Conservation (phyloP, 306 rosid genomes). For the Cyamopsis tetragonoloba region DNA sequence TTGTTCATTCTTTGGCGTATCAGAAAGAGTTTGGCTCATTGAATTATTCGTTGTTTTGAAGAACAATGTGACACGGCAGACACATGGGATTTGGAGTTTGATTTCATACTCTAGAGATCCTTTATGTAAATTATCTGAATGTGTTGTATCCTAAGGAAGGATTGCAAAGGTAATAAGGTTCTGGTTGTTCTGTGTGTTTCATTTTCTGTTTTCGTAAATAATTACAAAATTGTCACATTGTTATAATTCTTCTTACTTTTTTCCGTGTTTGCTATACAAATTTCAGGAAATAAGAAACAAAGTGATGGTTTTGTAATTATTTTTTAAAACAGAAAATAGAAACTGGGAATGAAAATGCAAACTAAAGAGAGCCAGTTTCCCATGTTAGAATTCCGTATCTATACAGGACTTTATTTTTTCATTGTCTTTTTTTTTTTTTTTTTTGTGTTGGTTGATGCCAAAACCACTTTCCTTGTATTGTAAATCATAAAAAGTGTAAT, state of each 20-base stretch:
- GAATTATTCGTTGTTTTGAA: conserved; percentile 34
- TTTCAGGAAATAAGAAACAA: no score
- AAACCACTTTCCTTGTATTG: conserved; percentile 27
- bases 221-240: no score
- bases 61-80: conserved; percentile 29
- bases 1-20: conserved; percentile 12
- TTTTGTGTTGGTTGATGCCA: no score
- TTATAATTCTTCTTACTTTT: no score
- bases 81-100: conserved; percentile 38
- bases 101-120: conserved; percentile 35
- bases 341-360: no score
- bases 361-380: no score
- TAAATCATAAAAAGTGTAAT: conserved; percentile 19
- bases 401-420: conserved; percentile 17
- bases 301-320: no score
- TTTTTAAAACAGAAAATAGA: no score
- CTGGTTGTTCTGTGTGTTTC: no score
- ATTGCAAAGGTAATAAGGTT: conserved; percentile 19
- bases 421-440: no score
- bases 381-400: conserved; percentile 18
- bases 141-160: conserved; percentile 24
- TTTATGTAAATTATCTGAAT: conserved; percentile 41
- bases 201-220: no score
- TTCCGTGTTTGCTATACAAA: no score
- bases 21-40: conserved; percentile 23